Percentiles rank a stretch among this genome's conserved stretches.
Evolutionary conservation across 371 early-diverging fungal species (phyloP).

Genomic region (Basidiobolus meristosporus): DNA sequence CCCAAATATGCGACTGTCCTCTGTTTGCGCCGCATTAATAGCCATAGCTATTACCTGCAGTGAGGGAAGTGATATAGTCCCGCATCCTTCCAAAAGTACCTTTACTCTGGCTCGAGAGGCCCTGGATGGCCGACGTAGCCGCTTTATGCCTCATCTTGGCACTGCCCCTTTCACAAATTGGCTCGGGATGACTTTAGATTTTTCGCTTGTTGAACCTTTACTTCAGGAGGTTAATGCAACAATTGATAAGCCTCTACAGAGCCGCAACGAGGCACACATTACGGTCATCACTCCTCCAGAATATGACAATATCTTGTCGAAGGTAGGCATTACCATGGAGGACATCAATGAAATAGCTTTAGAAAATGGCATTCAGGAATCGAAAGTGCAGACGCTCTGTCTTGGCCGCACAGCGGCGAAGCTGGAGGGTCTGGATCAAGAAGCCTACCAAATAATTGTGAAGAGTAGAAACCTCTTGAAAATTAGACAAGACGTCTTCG

Average conservation of each 20-base stretch:
- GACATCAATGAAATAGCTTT: constrained; percentile 41
- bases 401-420: constrained; percentile 26
- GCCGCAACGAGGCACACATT: constrained; percentile 53
- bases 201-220: constrained; percentile 24
- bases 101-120: too few species aligned
- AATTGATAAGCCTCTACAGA: constrained; percentile 14
- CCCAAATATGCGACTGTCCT: too few species aligned
- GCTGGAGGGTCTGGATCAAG: constrained; percentile 1
- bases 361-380: constrained; percentile 24
- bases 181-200: constrained; percentile 41
- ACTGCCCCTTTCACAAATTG: constrained; percentile 14
- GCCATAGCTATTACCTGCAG: too few species aligned
- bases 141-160: constrained; percentile 3
- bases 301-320: constrained; percentile 24
- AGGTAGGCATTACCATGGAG: constrained; percentile 41
- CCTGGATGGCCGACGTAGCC: neutral
- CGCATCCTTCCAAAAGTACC: too few species aligned
- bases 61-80: too few species aligned
- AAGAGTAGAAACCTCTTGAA: constrained; percentile 11
- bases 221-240: constrained; percentile 28
- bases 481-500: constrained; percentile 25
- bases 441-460: constrained; percentile 21
- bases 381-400: constrained; percentile 31
- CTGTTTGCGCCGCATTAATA: too few species aligned
- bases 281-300: constrained; percentile 63